Evolutionary conservation across 169 alveolate genomes (phyloP).

Genomic region (Plasmodium fragile): DNA sequence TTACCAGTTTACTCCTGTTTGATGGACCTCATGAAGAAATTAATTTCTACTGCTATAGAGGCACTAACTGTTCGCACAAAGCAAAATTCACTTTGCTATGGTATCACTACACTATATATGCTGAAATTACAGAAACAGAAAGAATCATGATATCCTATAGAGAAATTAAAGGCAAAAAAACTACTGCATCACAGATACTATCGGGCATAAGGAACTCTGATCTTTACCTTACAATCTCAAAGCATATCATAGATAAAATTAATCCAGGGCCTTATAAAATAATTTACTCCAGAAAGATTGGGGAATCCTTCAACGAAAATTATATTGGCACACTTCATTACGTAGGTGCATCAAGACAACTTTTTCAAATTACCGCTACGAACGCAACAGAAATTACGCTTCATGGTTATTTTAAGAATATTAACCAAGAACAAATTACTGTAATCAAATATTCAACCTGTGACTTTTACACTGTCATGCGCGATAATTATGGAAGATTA

Average conservation of each 20-base stretch:
- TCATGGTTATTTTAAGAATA: conserved; percentile 55
- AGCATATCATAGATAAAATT: background rate
- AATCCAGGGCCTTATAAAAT: conserved; percentile 70
- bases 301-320: conserved; percentile 2
- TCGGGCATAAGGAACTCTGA: conserved; percentile 27
- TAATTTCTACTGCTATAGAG: conserved; percentile 37
- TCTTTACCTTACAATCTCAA: conserved; percentile 2
- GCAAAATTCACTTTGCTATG: conserved; percentile 35
- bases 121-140: conserved; percentile 33
- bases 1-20: conserved; percentile 36
- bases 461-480: background rate
- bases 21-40: conserved; percentile 57
- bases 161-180: conserved; percentile 8
- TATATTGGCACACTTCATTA: conserved; percentile 52
- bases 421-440: conserved; percentile 15
- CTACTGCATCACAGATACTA: background rate
- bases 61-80: conserved; percentile 21
- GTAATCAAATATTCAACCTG: conserved; percentile 38
- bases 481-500: background rate
- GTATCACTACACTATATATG: conserved; percentile 40
- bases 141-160: conserved; percentile 21
- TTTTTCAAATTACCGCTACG: background rate
- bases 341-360: conserved; percentile 33
- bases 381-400: conserved; percentile 20
- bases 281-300: conserved; percentile 32